Conservation (phyloP, 2,329 filamentous ascomycete species). For the Septoria petroselini region DNA sequence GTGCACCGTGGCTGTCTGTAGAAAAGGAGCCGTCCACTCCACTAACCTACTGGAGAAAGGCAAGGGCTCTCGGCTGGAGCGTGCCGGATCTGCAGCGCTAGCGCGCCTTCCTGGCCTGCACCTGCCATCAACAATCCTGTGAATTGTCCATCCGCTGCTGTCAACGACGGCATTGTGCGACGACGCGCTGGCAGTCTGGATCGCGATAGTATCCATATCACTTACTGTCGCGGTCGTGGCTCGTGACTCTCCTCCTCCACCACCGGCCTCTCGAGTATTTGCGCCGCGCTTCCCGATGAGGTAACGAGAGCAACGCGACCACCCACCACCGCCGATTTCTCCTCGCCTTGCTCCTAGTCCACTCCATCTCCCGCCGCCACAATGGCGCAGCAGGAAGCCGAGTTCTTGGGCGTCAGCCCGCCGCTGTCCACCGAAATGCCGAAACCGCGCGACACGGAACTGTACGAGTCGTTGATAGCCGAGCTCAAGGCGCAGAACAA, state of each 20-base stretch:
- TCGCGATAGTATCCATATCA: slow-evolving; percentile 10
- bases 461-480: slow-evolving; percentile 74
- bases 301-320: slow-evolving; percentile 7
- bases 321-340: slow-evolving; percentile 8
- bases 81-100: slow-evolving; percentile 9
- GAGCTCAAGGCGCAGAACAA: slow-evolving; percentile 88
- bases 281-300: slow-evolving; percentile 14
- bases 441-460: slow-evolving; percentile 69
- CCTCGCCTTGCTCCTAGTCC: slow-evolving; percentile 1
- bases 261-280: neutral
- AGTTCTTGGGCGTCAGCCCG: slow-evolving; percentile 23
- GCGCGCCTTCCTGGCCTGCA: neutral
- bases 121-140: slow-evolving; percentile 7
- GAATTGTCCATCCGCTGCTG: slow-evolving; percentile 1
- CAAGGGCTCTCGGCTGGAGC: neutral
- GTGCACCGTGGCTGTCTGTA: too few species aligned
- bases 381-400: slow-evolving; percentile 23
- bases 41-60: neutral
- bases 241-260: neutral
- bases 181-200: slow-evolving; percentile 2
- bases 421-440: slow-evolving; percentile 77
- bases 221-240: slow-evolving; percentile 1
- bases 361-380: slow-evolving; percentile 3
- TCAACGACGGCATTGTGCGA: slow-evolving; percentile 3
- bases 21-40: too few species aligned